Conservation (phyloP, 441 rosid species). For the Brassica balearica region DNA sequence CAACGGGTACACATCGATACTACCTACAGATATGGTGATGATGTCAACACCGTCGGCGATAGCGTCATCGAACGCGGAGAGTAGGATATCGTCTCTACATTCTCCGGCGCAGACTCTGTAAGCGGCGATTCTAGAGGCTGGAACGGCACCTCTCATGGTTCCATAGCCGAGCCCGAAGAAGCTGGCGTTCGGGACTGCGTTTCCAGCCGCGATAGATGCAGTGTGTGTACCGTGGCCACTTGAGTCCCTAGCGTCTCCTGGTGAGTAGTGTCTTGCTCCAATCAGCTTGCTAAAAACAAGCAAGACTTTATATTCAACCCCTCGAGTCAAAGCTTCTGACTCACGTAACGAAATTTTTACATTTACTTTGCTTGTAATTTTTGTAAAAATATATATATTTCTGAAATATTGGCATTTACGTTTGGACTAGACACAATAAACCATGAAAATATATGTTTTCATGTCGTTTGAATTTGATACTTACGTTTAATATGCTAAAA, state of each 20-base stretch:
- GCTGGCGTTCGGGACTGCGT: constrained; percentile 25
- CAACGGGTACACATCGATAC: background rate
- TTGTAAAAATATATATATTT: background rate
- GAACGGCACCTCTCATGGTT: constrained; percentile 44
- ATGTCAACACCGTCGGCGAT: constrained; percentile 62
- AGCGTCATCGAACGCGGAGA: constrained; percentile 61
- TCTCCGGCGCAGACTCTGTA: constrained; percentile 42
- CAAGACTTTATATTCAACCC: background rate
- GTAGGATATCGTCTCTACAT: constrained; percentile 29
- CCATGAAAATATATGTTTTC: background rate
- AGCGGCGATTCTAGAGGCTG: constrained; percentile 39
- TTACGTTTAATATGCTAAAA: background rate
- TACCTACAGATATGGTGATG: constrained; percentile 50
- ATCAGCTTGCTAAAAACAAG: constrained; percentile 46
- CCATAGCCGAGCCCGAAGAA: constrained; percentile 47
- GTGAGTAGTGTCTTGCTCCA: constrained; percentile 50
- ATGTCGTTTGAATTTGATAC: background rate
- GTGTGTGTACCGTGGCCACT: constrained; percentile 54
- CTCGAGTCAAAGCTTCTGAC: too few species aligned
- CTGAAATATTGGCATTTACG: background rate
- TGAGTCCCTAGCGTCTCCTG: constrained; percentile 20
- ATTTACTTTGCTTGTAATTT: too few species aligned
- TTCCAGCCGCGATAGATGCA: constrained; percentile 51
- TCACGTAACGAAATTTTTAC: too few species aligned
- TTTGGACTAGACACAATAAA: background rate